Percentiles rank a stretch among this genome's conserved stretches.
phyloP scores from a whole-genome alignment of 176 grass and related monocot species.

The Oryza australiensis region DNA sequence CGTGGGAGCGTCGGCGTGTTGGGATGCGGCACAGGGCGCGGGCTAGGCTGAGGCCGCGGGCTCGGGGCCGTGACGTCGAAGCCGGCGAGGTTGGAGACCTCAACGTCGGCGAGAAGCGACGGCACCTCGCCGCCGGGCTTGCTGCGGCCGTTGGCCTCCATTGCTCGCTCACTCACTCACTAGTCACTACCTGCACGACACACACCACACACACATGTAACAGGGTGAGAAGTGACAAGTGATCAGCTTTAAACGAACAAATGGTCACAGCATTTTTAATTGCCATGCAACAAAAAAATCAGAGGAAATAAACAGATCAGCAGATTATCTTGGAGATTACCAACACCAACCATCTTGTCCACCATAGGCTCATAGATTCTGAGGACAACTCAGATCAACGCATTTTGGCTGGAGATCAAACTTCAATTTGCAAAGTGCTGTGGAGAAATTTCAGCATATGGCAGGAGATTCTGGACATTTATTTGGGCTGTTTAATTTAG shows the following conservation, averaged over 20 bases:
- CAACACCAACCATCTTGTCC: neutral
- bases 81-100: slow-evolving; percentile 40
- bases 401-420: neutral
- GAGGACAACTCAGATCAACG: neutral
- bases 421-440: neutral
- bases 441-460: too few species aligned
- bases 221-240: neutral
- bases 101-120: slow-evolving; percentile 37
- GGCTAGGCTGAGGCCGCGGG: neutral
- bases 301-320: neutral
- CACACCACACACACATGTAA: neutral
- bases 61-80: slow-evolving; percentile 30
- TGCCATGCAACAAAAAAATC: neutral
- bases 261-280: neutral
- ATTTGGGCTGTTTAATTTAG: neutral
- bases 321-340: neutral
- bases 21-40: neutral
- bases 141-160: slow-evolving; percentile 8
- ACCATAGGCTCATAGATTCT: neutral
- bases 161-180: neutral
- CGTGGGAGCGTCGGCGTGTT: neutral
- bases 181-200: neutral
- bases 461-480: neutral
- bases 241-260: neutral
- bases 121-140: slow-evolving; percentile 27